phyloP scores from a whole-genome alignment of 352 stramenopile genomes.

The Phytophthora constricta region DNA sequence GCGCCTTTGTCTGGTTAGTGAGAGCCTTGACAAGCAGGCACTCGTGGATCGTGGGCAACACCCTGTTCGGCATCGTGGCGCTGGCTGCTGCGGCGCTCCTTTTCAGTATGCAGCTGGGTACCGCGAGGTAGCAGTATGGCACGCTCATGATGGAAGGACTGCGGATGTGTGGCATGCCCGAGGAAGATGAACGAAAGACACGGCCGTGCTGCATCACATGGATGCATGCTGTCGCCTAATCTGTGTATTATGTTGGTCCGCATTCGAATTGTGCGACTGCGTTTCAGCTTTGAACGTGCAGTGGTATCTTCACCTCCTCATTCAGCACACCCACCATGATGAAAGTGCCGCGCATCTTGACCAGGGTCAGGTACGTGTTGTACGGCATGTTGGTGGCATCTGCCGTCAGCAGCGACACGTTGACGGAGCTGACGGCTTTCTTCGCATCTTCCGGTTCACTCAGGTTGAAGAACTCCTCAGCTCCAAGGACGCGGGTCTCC shows the following conservation, averaged over 20 bases:
- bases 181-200: conserved; percentile 17
- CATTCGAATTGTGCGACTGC: conserved; percentile 36
- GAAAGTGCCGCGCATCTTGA: too few species aligned
- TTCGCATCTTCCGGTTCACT: too few species aligned
- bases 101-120: conserved; percentile 66
- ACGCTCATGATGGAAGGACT: conserved; percentile 38
- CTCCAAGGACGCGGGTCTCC: too few species aligned
- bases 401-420: too few species aligned
- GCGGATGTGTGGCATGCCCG: conserved; percentile 13
- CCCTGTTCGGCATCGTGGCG: conserved; percentile 75
- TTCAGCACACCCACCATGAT: too few species aligned
- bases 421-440: too few species aligned
- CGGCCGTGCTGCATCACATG: conserved; percentile 22
- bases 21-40: conserved; percentile 53
- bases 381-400: too few species aligned
- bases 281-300: conserved; percentile 72
- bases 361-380: too few species aligned
- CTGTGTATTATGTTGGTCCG: conserved; percentile 68
- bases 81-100: conserved; percentile 71
- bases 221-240: conserved; percentile 53
- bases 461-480: too few species aligned
- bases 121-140: conserved; percentile 59
- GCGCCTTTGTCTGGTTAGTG: conserved; percentile 77
- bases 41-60: conserved; percentile 85
- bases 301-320: too few species aligned